Conservation (phyloP, 306 rosid genomes). For the Canavalia ensiformis region DNA sequence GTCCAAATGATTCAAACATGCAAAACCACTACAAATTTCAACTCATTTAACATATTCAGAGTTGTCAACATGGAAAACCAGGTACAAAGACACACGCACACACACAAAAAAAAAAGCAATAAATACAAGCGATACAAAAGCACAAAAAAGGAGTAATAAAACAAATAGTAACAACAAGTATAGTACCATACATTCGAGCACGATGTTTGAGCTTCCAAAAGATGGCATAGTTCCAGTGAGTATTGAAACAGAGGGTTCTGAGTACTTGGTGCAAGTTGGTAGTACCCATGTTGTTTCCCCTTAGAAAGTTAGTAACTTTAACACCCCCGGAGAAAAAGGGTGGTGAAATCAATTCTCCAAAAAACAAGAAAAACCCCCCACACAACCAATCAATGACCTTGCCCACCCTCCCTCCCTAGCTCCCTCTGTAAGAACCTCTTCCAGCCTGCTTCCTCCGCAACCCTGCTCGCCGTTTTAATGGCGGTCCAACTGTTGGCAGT, state of each 20-base stretch:
- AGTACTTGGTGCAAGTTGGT: constrained; percentile 71
- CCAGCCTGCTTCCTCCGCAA: constrained; percentile 98
- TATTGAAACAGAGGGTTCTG: constrained; percentile 79
- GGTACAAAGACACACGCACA: neutral
- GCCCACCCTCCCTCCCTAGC: constrained; percentile 62
- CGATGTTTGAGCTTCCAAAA: constrained; percentile 94
- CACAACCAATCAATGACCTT: neutral
- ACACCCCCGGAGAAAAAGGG: constrained; percentile 49
- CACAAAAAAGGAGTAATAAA: neutral
- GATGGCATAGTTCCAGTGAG: constrained; percentile 95
- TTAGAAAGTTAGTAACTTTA: constrained; percentile 47
- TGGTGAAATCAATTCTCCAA: constrained; percentile 39
- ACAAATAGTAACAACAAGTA: neutral
- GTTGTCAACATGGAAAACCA: constrained; percentile 19
- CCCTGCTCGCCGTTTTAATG: constrained; percentile 99
- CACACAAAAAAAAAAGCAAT: neutral
- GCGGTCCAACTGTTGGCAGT: constrained; percentile 91
- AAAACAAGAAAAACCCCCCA: constrained; percentile 50
- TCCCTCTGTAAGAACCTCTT: constrained; percentile 98
- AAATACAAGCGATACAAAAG: neutral
- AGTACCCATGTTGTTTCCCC: constrained; percentile 63
- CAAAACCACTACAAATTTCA: constrained; percentile 11
- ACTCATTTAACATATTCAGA: constrained; percentile 1
- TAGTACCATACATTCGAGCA: constrained; percentile 74
- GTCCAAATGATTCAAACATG: constrained; percentile 25